Evolutionary conservation across 2,329 filamentous ascomycete species (phyloP), one percentile per base, ranked within the genome.

Genomic region (Xylaria sp.): DNA sequence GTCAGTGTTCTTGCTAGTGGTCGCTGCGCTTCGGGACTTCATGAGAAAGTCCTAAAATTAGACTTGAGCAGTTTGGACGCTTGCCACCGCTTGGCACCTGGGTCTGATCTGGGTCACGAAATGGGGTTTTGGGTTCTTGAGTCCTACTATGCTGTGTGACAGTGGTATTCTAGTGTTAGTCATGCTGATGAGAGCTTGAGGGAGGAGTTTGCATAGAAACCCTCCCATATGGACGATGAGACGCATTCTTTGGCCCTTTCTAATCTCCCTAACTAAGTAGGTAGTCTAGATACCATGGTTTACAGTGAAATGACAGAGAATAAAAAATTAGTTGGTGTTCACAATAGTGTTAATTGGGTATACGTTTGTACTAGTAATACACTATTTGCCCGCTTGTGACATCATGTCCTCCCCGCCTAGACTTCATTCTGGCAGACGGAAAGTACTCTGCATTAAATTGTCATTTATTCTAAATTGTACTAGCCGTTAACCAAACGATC

Each of bases 21-120:
- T 38, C 26, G 17, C 17, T 53, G 49, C 26, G 26, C 20, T 6
- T 38, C 53, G 31, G 31, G 31, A 38, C 15, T 36, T 38, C 3
- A n/a, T 38, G n/a, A 23, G 53, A 36, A 36, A 38, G 53, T 56
- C 31, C 53, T 56, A 56, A 56, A 56, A 56, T 56, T 56, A 56
- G 53, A 56, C 10, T 28, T 38, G 13, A 6, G 15, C 2, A 53
- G 23, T 26, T 26, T 13, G 44, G n/a, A 48, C 20, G 26, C 48
- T 31, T 56, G 20, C 17, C 33, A 56, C 33, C 17, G n/a, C 53
- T 38, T 56, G 53, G 53, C 33, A 56, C 23, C 53, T 38, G 7
- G 26, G 48, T 23, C 13, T 42, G 15, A 33, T 33, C 26, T 20
- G 23, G 46, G 44, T 9, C 23, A 33, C 10, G 15, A 4, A 23